Evolutionary conservation across 768 basidiomycete genomes (phyloP).

Genomic region (Amanita muscaria): DNA sequence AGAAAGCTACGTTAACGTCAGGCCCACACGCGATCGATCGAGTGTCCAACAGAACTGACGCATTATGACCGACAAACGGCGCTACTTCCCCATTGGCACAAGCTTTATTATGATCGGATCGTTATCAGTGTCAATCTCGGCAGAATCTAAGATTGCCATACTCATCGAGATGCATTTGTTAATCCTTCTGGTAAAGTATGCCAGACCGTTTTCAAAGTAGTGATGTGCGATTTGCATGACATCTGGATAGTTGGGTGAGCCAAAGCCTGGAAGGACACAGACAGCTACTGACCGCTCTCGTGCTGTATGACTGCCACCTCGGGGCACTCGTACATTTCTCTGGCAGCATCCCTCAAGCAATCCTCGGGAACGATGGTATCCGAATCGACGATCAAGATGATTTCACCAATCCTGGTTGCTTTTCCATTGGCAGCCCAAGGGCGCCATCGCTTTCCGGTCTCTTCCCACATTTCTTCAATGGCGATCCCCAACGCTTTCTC

Average conservation of each 20-base stretch:
- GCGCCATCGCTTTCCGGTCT: slow-evolving; percentile 38
- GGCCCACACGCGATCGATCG: background rate
- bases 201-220: slow-evolving; percentile 86
- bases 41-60: slow-evolving; percentile 25
- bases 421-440: slow-evolving; percentile 74
- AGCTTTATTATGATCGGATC: slow-evolving; percentile 36
- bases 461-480: slow-evolving; percentile 61
- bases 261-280: slow-evolving; percentile 2
- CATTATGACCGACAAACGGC: slow-evolving; percentile 81
- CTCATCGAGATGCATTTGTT: slow-evolving; percentile 69
- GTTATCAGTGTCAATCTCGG: slow-evolving; percentile 17
- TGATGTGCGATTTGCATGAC: slow-evolving; percentile 82
- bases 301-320: slow-evolving; percentile 84
- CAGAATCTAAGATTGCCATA: slow-evolving; percentile 27
- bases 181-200: slow-evolving; percentile 76
- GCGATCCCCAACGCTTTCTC: slow-evolving; percentile 66
- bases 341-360: slow-evolving; percentile 77
- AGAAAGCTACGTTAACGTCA: slow-evolving; percentile 39
- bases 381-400: slow-evolving; percentile 73
- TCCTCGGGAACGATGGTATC: slow-evolving; percentile 77
- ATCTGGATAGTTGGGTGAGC: slow-evolving; percentile 24
- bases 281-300: slow-evolving; percentile 44
- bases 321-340: slow-evolving; percentile 68
- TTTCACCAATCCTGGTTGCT: slow-evolving; percentile 62
- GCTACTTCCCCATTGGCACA: slow-evolving; percentile 76